Conservation (phyloP, 1,284 basidiomycete genomes). For the Ustilago hordei region DNA sequence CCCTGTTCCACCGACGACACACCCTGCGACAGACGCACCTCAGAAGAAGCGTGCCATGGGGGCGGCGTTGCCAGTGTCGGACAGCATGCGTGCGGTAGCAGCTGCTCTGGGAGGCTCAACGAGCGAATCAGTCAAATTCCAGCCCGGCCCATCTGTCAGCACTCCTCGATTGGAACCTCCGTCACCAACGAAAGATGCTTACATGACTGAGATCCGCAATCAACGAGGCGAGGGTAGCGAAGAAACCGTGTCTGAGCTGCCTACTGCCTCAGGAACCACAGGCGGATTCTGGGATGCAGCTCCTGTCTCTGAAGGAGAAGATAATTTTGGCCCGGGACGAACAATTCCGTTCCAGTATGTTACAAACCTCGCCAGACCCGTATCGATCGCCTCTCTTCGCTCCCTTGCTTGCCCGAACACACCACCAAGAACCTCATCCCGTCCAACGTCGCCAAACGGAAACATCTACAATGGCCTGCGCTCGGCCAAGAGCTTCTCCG, state of each 20-base stretch:
- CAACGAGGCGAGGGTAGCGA: constrained; percentile 20
- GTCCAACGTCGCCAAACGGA: constrained; percentile 25
- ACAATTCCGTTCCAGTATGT: constrained; percentile 40
- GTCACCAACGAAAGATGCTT: constrained; percentile 19
- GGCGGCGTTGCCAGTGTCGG: constrained; percentile 29
- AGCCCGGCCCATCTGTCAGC: constrained; percentile 28
- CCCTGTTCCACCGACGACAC: constrained; percentile 17
- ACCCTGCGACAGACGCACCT: constrained; percentile 6
- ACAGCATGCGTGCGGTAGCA: constrained; percentile 40
- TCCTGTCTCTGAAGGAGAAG: neutral
- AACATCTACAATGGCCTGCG: constrained; percentile 18
- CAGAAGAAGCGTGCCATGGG: constrained; percentile 14
- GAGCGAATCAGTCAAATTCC: constrained; percentile 21
- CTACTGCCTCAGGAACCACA: neutral
- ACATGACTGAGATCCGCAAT: constrained; percentile 17
- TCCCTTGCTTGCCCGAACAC: constrained; percentile 38
- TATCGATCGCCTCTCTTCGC: constrained; percentile 38
- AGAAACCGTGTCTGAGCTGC: constrained; percentile 27
- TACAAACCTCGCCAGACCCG: constrained; percentile 36
- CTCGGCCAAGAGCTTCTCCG: constrained; percentile 27
- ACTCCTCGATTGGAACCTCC: constrained; percentile 35
- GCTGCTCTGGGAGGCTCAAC: constrained; percentile 27
- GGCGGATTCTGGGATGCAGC: constrained; percentile 19
- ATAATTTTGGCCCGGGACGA: constrained; percentile 11
- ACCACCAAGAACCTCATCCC: constrained; percentile 37